Evolutionary conservation across 2,329 filamentous ascomycete species (phyloP), one percentile per base, ranked within the genome.

Genomic region (Apiospora saccharicola): DNA sequence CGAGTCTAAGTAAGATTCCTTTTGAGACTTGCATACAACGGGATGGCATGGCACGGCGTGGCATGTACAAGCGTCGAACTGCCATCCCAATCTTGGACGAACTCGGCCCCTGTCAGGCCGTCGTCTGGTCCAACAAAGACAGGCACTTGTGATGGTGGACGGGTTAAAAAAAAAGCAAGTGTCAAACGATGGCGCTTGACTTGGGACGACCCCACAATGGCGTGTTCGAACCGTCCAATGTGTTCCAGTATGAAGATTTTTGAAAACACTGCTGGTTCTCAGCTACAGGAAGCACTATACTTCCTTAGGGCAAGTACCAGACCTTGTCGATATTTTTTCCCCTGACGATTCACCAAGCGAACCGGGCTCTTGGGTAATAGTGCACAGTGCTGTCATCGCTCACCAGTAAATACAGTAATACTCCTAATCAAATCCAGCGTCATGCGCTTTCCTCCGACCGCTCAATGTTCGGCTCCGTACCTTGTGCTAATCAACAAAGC

Each of bases 121-220:
- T 61, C 30, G 53, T 61, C 53, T 61, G 16, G 30, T 53, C 51
- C 51, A 53, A 53, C 10, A n/a, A 8, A 24, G 16, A 47, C 46
- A 47, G 49, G 19, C 24, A 53, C 49, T 53, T 37, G 53, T 41
- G 53, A 61, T 22, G 30, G 53, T 22, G 30, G 34, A 64, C 57
- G 57, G 57, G 57, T 64, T 41, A 64, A 64, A 64, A 64, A 64
- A 64, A 64, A 64, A 64, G 57, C 57, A 64, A 64, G 57, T 64
- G 57, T 64, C 57, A 64, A 64, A 64, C 57, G 34, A 41, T 41
- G 57, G 57, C 57, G 57, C 57, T 64, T 64, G 57, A 64, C 34
- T 64, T 64, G 34, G 57, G 57, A 64, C 57, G 57, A 64, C 57
- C 34, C 57, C 57, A 64, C 57, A 64, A 64, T 64, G 57, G 57